These are phyloP conservation scores for Aspergillus sp. DNA, from an alignment of 2,329 filamentous ascomycete species.

Conservation along the genomic window DNA sequence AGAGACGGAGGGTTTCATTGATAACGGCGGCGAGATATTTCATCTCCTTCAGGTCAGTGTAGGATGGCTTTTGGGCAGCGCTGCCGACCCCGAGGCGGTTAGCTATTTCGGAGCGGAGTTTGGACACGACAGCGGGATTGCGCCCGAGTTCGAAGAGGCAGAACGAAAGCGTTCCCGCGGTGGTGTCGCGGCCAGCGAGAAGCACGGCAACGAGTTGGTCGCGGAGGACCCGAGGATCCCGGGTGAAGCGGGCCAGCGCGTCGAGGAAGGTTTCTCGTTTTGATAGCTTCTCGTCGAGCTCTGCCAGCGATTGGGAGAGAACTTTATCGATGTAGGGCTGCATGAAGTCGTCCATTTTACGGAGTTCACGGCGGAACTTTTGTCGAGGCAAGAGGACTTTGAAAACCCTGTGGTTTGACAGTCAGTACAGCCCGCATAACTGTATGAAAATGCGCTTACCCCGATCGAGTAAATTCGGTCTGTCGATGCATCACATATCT, in stretches of 20 bases:
- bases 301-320: conserved; percentile 57
- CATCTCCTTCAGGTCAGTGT: conserved; percentile 78
- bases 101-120: conserved; percentile 65
- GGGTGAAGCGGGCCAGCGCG: conserved; percentile 71
- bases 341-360: conserved; percentile 65
- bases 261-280: conserved; percentile 80
- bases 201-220: conserved; percentile 78
- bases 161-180: conserved; percentile 72
- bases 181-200: conserved; percentile 75
- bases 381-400: conserved; percentile 53
- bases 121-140: conserved; percentile 56
- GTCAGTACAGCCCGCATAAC: background rate
- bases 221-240: conserved; percentile 54
- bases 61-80: conserved; percentile 47
- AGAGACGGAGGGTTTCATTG: conserved; percentile 68
- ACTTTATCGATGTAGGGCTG: conserved; percentile 67
- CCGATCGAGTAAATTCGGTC: conserved; percentile 55
- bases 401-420: conserved; percentile 43
- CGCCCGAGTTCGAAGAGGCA: conserved; percentile 70
- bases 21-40: conserved; percentile 64
- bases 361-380: conserved; percentile 55
- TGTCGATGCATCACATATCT: conserved; percentile 68
- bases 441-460: conserved; percentile 29
- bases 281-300: conserved; percentile 59
- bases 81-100: conserved; percentile 53